A percentile compares a stretch with the other conserved stretches of the same genome.
phyloP scores from a whole-genome alignment of 139 green algal genomes.

The Chlamydomonas eustigma region DNA sequence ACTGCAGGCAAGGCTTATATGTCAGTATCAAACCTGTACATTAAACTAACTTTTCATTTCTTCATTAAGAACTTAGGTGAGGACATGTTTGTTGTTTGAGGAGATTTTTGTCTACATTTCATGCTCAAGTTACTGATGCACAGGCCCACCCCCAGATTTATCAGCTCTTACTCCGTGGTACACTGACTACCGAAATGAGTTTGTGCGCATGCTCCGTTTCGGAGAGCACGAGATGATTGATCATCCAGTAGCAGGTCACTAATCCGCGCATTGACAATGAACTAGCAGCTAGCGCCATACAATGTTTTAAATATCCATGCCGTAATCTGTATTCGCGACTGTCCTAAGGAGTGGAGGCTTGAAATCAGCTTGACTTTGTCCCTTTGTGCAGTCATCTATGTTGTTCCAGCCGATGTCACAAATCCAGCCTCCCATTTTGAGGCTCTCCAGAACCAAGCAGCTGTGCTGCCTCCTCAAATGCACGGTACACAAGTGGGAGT shows the following conservation, averaged over 20 bases:
- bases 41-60: not conserved
- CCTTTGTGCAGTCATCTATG: not conserved
- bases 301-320: too few species aligned
- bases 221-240: slow-evolving; percentile 82
- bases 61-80: too few species aligned
- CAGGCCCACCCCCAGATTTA: not conserved
- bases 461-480: slow-evolving; percentile 1
- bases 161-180: slow-evolving; percentile 70
- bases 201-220: slow-evolving; percentile 72
- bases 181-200: slow-evolving; percentile 64
- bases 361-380: slow-evolving; percentile 2
- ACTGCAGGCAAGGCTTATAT: not conserved
- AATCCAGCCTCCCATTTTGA: slow-evolving; percentile 35
- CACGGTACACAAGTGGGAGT: not conserved
- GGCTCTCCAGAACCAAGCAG: slow-evolving; percentile 27
- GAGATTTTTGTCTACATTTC: not conserved
- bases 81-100: not conserved
- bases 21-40: not conserved
- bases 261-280: too few species aligned
- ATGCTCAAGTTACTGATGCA: not conserved
- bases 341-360: too few species aligned
- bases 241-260: slow-evolving; percentile 59
- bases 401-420: slow-evolving; percentile 27
- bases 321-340: too few species aligned
- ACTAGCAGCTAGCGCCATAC: too few species aligned